Conservation (phyloP, 441 rosid species). For the Adansonia rubrostipa region DNA sequence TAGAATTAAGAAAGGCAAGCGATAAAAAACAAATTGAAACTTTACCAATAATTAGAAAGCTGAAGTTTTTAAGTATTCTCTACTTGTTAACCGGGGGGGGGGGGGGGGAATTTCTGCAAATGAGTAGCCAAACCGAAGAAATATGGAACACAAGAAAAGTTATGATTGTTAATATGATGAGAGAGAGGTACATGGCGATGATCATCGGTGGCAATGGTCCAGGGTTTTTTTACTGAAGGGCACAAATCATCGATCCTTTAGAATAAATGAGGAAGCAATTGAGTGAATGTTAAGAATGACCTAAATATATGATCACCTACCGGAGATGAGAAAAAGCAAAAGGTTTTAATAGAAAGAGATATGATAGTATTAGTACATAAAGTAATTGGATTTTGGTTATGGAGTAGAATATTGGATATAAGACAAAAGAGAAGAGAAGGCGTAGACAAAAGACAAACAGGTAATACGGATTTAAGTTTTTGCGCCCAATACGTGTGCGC, state of each 20-base stretch:
- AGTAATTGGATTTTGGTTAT: too few species aligned
- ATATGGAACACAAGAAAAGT: neutral
- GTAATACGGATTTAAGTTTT: neutral
- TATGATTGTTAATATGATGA: neutral
- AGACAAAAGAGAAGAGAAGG: neutral
- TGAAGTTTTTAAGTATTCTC: too few species aligned
- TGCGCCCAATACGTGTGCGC: slow-evolving; percentile 20
- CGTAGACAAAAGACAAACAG: neutral
- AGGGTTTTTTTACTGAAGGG: neutral
- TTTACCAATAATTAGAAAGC: too few species aligned
- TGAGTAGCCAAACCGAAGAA: neutral
- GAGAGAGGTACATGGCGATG: too few species aligned
- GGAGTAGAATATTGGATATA: neutral
- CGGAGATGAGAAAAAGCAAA: neutral
- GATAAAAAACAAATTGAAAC: neutral
- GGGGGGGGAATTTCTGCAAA: too few species aligned
- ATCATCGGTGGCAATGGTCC: neutral
- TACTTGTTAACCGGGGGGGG: too few species aligned
- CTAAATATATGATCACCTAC: slow-evolving; percentile 10
- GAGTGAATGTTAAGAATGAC: neutral
- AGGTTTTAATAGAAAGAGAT: neutral
- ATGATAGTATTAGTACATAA: neutral
- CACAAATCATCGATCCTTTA: neutral
- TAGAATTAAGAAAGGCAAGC: neutral
- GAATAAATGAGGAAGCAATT: neutral